These are phyloP conservation scores for Suillus discolor DNA, from an alignment of 768 basidiomycete genomes.

Conservation along the genomic window DNA sequence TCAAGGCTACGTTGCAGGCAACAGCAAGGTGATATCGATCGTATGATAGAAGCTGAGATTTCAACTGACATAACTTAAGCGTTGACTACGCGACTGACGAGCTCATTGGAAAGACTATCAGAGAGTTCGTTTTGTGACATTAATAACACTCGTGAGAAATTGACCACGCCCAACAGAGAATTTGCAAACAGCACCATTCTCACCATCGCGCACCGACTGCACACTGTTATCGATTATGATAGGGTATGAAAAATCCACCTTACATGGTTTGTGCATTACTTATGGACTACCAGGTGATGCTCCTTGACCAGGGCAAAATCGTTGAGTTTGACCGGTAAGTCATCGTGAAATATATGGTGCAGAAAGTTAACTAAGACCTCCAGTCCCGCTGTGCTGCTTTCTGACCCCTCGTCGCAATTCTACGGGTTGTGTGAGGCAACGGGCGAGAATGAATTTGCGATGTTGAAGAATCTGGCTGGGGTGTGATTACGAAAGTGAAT, in stretches of 20 bases:
- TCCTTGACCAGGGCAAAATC: slow-evolving; percentile 78
- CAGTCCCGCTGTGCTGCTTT: slow-evolving; percentile 57
- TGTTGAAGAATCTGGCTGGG: slow-evolving; percentile 68
- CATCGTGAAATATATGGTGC: background rate
- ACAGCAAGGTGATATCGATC: slow-evolving; percentile 56
- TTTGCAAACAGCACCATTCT: slow-evolving; percentile 82
- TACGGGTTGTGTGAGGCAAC: slow-evolving; percentile 72
- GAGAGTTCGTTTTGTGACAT: slow-evolving; percentile 54
- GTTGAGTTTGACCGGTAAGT: slow-evolving; percentile 69
- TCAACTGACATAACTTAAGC: slow-evolving; percentile 28
- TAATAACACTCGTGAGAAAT: background rate
- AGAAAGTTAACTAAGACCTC: background rate
- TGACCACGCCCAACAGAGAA: slow-evolving; percentile 45
- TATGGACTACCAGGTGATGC: slow-evolving; percentile 55
- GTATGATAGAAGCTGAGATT: background rate
- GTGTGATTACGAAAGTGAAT: slow-evolving; percentile 5
- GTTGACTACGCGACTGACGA: slow-evolving; percentile 91
- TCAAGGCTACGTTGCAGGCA: slow-evolving; percentile 44
- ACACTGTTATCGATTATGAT: slow-evolving; percentile 85
- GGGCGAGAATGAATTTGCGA: slow-evolving; percentile 69
- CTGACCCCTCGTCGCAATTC: slow-evolving; percentile 61
- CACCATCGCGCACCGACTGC: slow-evolving; percentile 80
- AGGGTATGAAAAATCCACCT: slow-evolving; percentile 43
- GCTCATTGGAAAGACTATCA: slow-evolving; percentile 78
- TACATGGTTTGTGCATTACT: slow-evolving; percentile 14